Base-by-base conservation (phyloP, 352 stramenopile species). In the Globisporangium radiosum region DNA sequence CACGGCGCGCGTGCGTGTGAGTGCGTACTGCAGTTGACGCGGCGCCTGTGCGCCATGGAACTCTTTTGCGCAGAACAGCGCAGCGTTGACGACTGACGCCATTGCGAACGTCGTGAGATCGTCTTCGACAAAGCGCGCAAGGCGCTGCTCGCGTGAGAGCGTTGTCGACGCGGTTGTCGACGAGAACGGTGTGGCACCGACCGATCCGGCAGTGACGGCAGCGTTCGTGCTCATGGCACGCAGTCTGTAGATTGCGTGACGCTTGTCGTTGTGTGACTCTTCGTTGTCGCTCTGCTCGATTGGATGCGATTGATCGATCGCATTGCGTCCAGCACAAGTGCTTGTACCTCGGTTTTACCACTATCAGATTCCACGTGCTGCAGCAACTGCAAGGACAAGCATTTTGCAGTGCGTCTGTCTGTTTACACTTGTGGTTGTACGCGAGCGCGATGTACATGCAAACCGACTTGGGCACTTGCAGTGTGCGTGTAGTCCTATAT, bases 71-170 rank as follows among this genome's bases (percentile, higher is more conserved):
- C 64, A 7, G 52, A 73, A 62, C 44, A 72, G 59, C 13, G 39
- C 52, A 5, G 67, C 59, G 55, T 77, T 71, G 2, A 80, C 56
- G 38, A 48, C 43, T 47, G 72, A 72, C 38, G 60, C 69, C 25
- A 66, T 54, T 10, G 62, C 64, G 49, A 83, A 71, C 3, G 65
- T 75, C 47, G 15, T 33, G 47, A 72, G 52, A 50, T 87, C 76
- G 40, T 85, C 76, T 40, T 81, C 63, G 2, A 76, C 64, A 56
- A 87, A 85, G 40, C 76, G 74, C 33, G 47, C 39, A 69, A 66
- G 68, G 49, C 76, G 71, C 61, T 79, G 66, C 52, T 70, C 54
- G 49, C 72, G 43, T 0, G 69, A 52, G 9, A 53, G 52, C 7
- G 47, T 25, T 6, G 56, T 42, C n/a, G 53, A 25, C 13, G 53